Percentiles rank a stretch among this genome's conserved stretches.
Conservation (phyloP, 2,329 filamentous ascomycete genomes). For the Rasamsonia emersonii region DNA sequence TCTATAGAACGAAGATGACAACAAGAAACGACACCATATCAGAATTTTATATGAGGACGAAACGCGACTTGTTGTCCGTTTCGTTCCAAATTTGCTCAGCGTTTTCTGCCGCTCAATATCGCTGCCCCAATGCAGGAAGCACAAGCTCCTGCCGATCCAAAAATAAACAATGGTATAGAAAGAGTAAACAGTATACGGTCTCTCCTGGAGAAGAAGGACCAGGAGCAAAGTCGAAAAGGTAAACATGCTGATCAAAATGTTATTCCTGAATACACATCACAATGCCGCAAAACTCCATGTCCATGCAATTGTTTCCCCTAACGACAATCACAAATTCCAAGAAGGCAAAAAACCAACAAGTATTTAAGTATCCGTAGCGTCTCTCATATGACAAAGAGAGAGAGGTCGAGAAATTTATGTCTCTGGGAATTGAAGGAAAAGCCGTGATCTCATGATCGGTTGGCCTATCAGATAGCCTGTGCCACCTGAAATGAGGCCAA, state of each 20-base stretch:
- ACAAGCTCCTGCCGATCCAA: not conserved
- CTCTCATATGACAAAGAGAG: not conserved
- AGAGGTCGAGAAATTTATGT: not conserved
- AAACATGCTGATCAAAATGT: not conserved
- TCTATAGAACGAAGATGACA: too few species aligned
- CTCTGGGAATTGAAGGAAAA: not conserved
- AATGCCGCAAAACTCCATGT: not conserved
- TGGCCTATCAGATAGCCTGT: too few species aligned
- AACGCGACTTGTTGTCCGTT: too few species aligned
- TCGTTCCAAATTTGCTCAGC: too few species aligned
- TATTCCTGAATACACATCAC: not conserved
- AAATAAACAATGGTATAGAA: not conserved
- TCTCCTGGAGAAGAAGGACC: not conserved
- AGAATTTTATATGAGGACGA: too few species aligned
- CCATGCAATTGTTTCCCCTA: slow-evolving; percentile 1
- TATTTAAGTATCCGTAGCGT: not conserved
- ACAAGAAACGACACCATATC: too few species aligned
- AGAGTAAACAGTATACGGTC: not conserved
- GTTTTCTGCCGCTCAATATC: not conserved
- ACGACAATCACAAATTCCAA: too few species aligned
- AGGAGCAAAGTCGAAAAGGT: not conserved
- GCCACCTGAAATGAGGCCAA: too few species aligned
- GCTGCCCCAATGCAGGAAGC: not conserved
- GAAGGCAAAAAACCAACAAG: too few species aligned
- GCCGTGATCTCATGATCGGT: too few species aligned